phyloP scores from a whole-genome alignment of 148 eudicot species.

The Cornus controversa region DNA sequence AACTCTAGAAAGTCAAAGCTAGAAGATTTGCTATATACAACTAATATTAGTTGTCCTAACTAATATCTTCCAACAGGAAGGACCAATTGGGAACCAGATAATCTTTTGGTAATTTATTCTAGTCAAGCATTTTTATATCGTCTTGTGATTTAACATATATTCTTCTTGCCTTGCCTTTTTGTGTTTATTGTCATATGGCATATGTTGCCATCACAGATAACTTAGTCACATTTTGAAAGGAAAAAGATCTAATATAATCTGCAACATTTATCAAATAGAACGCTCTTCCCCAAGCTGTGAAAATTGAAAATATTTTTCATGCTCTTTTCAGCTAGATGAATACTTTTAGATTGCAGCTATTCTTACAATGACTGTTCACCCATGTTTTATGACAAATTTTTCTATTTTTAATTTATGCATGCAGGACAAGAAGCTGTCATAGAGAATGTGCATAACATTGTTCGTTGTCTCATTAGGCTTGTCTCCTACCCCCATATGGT shows the following conservation, averaged over 20 bases:
- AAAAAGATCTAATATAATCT: too few relatives aligned
- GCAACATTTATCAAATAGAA: background rate
- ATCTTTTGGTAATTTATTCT: too few relatives aligned
- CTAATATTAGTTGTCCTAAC: too few relatives aligned
- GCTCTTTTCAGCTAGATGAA: background rate
- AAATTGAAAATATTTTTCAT: background rate
- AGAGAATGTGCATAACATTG: constrained; percentile 56
- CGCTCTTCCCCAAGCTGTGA: background rate
- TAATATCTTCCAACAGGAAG: too few relatives aligned
- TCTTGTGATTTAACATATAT: too few relatives aligned
- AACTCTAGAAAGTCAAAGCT: too few relatives aligned
- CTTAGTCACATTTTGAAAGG: background rate
- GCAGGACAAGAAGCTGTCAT: constrained; percentile 71
- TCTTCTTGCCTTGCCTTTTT: too few relatives aligned
- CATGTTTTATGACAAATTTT: background rate
- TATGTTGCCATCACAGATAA: background rate
- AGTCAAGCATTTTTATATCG: too few relatives aligned
- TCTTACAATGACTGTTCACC: background rate
- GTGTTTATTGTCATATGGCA: background rate
- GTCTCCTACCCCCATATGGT: constrained; percentile 70
- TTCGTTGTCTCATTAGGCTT: constrained; percentile 57
- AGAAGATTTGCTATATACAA: too few relatives aligned
- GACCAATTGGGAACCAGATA: too few relatives aligned
- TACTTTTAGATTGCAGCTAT: background rate
- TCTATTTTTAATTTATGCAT: constrained; percentile 9